Conservation (phyloP, 345 rosid genomes). For the Syzygium oleosum region DNA sequence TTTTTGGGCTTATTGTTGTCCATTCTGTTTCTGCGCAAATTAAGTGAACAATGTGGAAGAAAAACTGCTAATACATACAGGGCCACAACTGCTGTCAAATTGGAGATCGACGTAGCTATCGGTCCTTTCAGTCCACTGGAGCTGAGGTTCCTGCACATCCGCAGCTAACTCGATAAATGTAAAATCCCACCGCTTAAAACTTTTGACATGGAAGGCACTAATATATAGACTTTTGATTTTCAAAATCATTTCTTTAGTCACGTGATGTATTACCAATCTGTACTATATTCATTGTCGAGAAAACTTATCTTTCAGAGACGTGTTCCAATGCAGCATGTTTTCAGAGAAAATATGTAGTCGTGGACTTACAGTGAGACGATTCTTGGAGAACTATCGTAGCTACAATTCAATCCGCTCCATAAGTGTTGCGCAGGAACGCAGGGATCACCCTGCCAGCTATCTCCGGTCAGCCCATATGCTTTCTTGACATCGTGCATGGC, state of each 20-base stretch:
- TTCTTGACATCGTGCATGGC: slow-evolving; percentile 12
- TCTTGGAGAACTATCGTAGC: neutral
- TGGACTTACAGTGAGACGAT: slow-evolving; percentile 14
- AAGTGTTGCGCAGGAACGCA: slow-evolving; percentile 1
- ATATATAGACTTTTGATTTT: neutral
- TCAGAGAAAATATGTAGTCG: neutral
- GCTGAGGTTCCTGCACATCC: slow-evolving; percentile 32
- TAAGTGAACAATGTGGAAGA: neutral
- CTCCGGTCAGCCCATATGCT: neutral
- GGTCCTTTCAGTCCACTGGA: slow-evolving; percentile 41
- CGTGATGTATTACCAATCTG: neutral
- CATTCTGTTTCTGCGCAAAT: neutral
- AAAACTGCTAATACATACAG: slow-evolving; percentile 19
- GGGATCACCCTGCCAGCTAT: slow-evolving; percentile 30
- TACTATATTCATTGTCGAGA: neutral
- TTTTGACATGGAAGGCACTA: neutral
- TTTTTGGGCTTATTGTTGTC: too few relatives aligned
- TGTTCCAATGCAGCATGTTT: neutral
- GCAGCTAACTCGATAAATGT: neutral
- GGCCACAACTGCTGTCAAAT: slow-evolving; percentile 22
- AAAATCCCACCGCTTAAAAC: neutral
- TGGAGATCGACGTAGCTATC: slow-evolving; percentile 24
- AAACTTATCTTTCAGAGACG: neutral
- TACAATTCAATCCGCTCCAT: slow-evolving; percentile 16
- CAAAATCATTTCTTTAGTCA: neutral